Base-by-base conservation (phyloP, 139 green algal species). In the Pedinophyceae sp. region DNA sequence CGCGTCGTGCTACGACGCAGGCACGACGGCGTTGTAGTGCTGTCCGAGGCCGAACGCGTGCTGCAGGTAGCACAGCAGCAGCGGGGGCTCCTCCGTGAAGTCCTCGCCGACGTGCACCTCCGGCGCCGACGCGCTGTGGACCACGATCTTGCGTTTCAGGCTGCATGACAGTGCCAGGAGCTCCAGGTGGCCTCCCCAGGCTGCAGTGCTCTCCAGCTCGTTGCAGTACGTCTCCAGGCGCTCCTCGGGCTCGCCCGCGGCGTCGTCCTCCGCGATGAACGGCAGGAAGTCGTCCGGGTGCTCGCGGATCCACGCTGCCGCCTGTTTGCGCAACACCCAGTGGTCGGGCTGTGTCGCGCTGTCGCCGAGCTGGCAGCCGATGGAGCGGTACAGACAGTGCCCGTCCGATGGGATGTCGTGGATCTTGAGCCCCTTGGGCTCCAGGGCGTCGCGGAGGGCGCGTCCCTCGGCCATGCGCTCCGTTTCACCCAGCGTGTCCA, bases 101-200 rank as follows among this genome's bases (percentile, higher is more conserved):
- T 89, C 74, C 27, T 82, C 60, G 0, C 86, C 86, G 23, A 93
- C 64, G 6, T 65, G 72, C 15, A 94, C 53, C 19, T 62, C 30
- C 17, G 80, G 69, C 59, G 87, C 66, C 26, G 72, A 75, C 4
- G 74, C 78, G 4, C 67, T 70, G 56, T 75, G 78, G 23, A 95
- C 88, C 22, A 66, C 57, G 54, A 96, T 90, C 25, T 69, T 60
- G 2, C 67, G 65, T 58, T 68, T 48, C 38, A 95, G 65, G 23
- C 69, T 70, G 3, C 64, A 40, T 27, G 79, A 65, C 24, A 94
- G 68, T 26, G 83, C 87, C 18, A 60, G 55, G 20, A 97, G 72
- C 73, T 97, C 89, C 30, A 88, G 30, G 50, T 97, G 89, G 2
- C 89, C 88, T 3, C 88, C 89, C 86, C 86, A 95, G 17, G 59